Conservation (phyloP, 768 basidiomycete species). For the Suillus brevipes region DNA sequence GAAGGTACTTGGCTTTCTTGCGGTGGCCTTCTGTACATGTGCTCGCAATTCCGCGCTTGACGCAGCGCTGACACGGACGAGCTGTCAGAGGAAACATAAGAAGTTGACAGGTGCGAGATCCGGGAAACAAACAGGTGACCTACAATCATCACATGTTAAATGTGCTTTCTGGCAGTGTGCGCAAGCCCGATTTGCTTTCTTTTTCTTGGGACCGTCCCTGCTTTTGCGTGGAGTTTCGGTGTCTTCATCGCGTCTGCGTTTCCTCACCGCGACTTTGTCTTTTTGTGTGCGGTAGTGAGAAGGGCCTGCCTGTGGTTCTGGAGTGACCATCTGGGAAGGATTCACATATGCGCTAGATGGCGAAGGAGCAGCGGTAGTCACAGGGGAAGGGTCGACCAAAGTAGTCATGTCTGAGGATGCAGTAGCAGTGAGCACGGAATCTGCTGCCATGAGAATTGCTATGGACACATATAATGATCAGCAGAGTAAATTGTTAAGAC, state of each 20-base stretch:
- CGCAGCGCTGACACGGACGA: conserved; percentile 93
- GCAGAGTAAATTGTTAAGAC: background rate
- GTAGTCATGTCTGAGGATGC: conserved; percentile 12
- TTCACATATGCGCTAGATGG: conserved; percentile 38
- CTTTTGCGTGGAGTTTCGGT: conserved; percentile 60
- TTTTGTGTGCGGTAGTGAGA: conserved; percentile 28
- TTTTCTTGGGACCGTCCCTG: conserved; percentile 85
- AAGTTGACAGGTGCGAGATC: conserved; percentile 14
- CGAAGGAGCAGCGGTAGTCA: conserved; percentile 15
- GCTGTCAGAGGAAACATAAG: conserved; percentile 48
- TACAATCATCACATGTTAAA: conserved; percentile 97
- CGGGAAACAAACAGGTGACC: conserved; percentile 34
- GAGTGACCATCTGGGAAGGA: conserved; percentile 40
- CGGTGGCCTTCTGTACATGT: conserved; percentile 93
- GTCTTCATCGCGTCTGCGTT: conserved; percentile 64
- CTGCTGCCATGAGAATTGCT: conserved; percentile 10
- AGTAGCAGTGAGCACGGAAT: conserved; percentile 2
- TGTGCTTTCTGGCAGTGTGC: conserved; percentile 97
- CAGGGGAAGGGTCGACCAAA: conserved; percentile 11
- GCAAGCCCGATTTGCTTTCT: conserved; percentile 92
- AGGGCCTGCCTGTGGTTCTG: conserved; percentile 39
- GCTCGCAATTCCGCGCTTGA: conserved; percentile 88
- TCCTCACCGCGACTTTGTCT: conserved; percentile 42
- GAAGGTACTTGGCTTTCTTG: conserved; percentile 97
- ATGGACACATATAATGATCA: conserved; percentile 16